These are phyloP conservation scores for Plasmodium yoelii DNA, from an alignment of 169 alveolate genomes.

Conservation along the genomic window DNA sequence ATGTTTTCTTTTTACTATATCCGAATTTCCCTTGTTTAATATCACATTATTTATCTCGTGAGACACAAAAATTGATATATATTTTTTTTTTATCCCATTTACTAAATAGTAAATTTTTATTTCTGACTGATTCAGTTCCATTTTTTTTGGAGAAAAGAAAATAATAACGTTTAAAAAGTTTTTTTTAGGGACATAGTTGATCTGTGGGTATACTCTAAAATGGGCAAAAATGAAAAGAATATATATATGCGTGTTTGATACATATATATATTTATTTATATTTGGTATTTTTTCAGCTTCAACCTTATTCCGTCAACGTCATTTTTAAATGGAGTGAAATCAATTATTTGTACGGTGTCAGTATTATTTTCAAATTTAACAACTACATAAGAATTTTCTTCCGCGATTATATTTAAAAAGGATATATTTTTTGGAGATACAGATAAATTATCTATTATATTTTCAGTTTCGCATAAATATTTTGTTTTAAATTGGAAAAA, in stretches of 20 bases:
- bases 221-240: not conserved
- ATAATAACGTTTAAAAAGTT: slow-evolving; percentile 67
- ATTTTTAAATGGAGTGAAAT: slow-evolving; percentile 64
- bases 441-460: slow-evolving; percentile 15
- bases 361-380: slow-evolving; percentile 50
- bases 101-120: slow-evolving; percentile 63
- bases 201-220: slow-evolving; percentile 47
- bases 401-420: slow-evolving; percentile 57
- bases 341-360: slow-evolving; percentile 57
- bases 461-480: slow-evolving; percentile 64
- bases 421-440: slow-evolving; percentile 50
- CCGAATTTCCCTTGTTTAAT: slow-evolving; percentile 38
- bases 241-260: not conserved
- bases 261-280: not conserved
- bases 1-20: slow-evolving; percentile 40
- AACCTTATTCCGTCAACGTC: slow-evolving; percentile 53
- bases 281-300: not conserved
- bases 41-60: slow-evolving; percentile 68
- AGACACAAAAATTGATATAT: slow-evolving; percentile 66
- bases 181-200: slow-evolving; percentile 58
- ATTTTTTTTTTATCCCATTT: slow-evolving; percentile 66
- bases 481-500: slow-evolving; percentile 62
- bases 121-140: slow-evolving; percentile 29
- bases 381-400: slow-evolving; percentile 31
- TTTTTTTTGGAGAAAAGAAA: slow-evolving; percentile 60